phyloP scores from a whole-genome alignment of 2,329 filamentous ascomycete genomes.

The Pseudogymnoascus verrucosus region DNA sequence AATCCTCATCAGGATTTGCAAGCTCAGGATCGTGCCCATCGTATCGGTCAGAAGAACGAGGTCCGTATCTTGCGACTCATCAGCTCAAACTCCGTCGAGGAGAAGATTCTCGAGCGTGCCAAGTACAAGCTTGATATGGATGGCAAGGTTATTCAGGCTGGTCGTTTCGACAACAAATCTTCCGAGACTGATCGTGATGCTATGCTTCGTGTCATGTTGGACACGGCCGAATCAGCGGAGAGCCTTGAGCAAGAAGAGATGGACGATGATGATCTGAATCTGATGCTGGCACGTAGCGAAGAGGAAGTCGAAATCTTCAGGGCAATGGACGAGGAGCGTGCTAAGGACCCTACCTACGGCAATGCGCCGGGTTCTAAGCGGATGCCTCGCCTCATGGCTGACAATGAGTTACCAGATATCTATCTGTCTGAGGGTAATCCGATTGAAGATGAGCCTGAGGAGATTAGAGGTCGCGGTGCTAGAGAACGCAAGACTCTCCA shows the following conservation, averaged over 20 bases:
- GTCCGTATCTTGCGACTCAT: slow-evolving; percentile 94
- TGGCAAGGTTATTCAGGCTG: slow-evolving; percentile 97
- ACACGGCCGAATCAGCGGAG: slow-evolving; percentile 67
- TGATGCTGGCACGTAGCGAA: slow-evolving; percentile 85
- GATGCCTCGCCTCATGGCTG: slow-evolving; percentile 72
- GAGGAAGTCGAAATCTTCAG: slow-evolving; percentile 73
- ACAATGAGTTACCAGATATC: slow-evolving; percentile 86
- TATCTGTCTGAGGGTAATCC: slow-evolving; percentile 83
- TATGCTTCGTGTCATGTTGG: slow-evolving; percentile 86
- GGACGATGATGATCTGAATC: slow-evolving; percentile 95
- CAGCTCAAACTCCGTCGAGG: slow-evolving; percentile 93
- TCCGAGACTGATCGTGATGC: slow-evolving; percentile 97
- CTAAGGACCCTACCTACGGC: slow-evolving; percentile 62
- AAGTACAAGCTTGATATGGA: slow-evolving; percentile 99
- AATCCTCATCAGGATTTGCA: slow-evolving; percentile 99
- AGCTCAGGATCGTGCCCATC: slow-evolving; percentile 98
- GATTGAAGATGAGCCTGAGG: slow-evolving; percentile 69
- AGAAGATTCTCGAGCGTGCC: slow-evolving; percentile 95
- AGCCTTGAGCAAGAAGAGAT: slow-evolving; percentile 82
- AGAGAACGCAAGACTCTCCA: slow-evolving; percentile 90
- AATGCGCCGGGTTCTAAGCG: slow-evolving; percentile 52
- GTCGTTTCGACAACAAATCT: slow-evolving; percentile 99
- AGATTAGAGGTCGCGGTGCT: slow-evolving; percentile 77
- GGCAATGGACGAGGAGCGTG: slow-evolving; percentile 69
- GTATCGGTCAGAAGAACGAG: slow-evolving; percentile 99